phyloP scores from a whole-genome alignment of 116 monocot species.

The Papilionanthe hybrid region DNA sequence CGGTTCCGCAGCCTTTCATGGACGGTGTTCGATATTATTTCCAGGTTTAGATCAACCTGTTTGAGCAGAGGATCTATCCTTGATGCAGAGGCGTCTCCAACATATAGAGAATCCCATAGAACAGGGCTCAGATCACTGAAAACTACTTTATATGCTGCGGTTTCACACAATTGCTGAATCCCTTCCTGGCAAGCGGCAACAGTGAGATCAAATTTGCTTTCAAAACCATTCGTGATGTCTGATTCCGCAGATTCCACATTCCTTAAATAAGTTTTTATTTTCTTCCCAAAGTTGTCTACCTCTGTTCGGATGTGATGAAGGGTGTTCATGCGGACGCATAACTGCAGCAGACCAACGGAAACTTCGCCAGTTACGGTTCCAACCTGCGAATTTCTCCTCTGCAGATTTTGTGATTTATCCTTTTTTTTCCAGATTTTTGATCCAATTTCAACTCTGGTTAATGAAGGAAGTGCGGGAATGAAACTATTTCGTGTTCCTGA shows the following conservation, averaged over 20 bases:
- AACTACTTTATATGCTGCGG: slow-evolving; percentile 71
- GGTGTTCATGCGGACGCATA: slow-evolving; percentile 63
- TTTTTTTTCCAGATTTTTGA: slow-evolving; percentile 70
- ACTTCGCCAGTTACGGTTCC: slow-evolving; percentile 32
- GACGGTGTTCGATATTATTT: slow-evolving; percentile 62
- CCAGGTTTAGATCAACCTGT: slow-evolving; percentile 69
- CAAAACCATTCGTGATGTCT: slow-evolving; percentile 56
- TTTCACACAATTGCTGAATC: slow-evolving; percentile 77
- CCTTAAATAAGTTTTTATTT: slow-evolving; percentile 51
- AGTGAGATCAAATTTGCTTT: slow-evolving; percentile 66
- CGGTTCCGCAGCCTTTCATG: slow-evolving; percentile 69
- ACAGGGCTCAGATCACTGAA: slow-evolving; percentile 81
- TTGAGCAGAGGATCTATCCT: slow-evolving; percentile 65
- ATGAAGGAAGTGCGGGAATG: slow-evolving; percentile 67
- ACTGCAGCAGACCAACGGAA: slow-evolving; percentile 42
- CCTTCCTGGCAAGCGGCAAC: slow-evolving; percentile 76
- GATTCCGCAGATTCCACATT: slow-evolving; percentile 70
- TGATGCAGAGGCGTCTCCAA: slow-evolving; percentile 46
- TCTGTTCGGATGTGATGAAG: slow-evolving; percentile 50
- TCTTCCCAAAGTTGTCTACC: slow-evolving; percentile 64
- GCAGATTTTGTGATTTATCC: slow-evolving; percentile 41
- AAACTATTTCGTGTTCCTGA: slow-evolving; percentile 74
- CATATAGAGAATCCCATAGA: slow-evolving; percentile 70
- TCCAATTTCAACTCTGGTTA: slow-evolving; percentile 77
- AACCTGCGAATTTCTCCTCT: slow-evolving; percentile 45